Base-by-base conservation (phyloP, 306 rosid genomes). In the Abrus precatorius region DNA sequence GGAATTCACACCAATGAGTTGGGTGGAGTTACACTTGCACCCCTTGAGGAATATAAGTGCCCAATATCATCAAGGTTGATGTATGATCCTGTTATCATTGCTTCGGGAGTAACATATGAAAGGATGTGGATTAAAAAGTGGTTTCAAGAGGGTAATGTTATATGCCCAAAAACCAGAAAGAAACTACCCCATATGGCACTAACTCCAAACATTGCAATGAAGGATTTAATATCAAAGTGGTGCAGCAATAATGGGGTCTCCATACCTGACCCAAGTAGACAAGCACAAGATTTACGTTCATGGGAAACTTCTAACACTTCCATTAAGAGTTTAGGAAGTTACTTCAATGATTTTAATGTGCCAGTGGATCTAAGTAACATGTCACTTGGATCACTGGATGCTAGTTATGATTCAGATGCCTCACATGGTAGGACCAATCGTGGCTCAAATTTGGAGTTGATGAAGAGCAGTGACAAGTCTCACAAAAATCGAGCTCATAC, bases 81-180 rank as follows among this genome's bases (percentile, higher is more conserved):
- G 98, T 85, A 88, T 47, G 97, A 96, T 86, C 99, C 99, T 54
- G 98, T 96, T 54, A 86, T 92, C 38, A 86, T 96, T 80, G 94
- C 85, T 28, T 96, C 99, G 3, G 97, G 97, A 64, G 86, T 64
- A 67, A 90, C 98, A 68, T 93, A 87, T 63, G 99, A 93, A 85
- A 93, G 91, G 83, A 85, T 77, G 86, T 93, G 93, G 96, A 93
- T 93, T 83, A 90, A 83, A 72, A 96, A 92, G 79, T 96, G 98
- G 99, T 90, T 96, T 80, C 86, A 82, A 50, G 97, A 90, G 85
- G 93, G 97, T 48, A 79, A 90, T 68, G 87, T 85, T 78, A 80
- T 52, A 27, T 96, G 99, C 72, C 99, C 98, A 11, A 84, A 85
- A 86, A 96, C 91, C 52, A 53, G 77, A 70, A 64, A 66, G 80